Percentiles rank a stretch among this genome's conserved stretches.
phyloP scores from a whole-genome alignment of 1,284 basidiomycete genomes.

The Chalciporus piperatoides region DNA sequence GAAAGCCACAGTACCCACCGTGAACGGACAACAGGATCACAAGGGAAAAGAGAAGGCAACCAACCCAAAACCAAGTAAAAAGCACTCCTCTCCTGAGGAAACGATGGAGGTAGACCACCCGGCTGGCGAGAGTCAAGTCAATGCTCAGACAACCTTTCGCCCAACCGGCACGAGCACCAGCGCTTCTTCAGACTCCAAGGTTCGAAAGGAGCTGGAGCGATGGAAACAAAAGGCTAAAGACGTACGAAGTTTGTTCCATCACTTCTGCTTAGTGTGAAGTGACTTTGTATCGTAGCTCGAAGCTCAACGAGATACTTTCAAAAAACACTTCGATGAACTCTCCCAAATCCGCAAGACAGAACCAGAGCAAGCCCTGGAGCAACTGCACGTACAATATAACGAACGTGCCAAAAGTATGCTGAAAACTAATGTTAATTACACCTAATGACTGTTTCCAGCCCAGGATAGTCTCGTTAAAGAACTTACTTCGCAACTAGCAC shows the following conservation, averaged over 20 bases:
- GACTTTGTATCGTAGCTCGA: slow-evolving; percentile 35
- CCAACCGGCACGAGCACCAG: slow-evolving; percentile 13
- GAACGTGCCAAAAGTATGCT: slow-evolving; percentile 47
- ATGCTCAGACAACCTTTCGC: slow-evolving; percentile 3
- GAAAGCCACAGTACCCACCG: slow-evolving; percentile 6
- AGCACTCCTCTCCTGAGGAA: slow-evolving; percentile 6
- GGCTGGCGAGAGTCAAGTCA: slow-evolving; percentile 5
- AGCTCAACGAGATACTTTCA: slow-evolving; percentile 45
- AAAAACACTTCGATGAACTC: slow-evolving; percentile 53
- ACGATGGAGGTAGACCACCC: slow-evolving; percentile 20
- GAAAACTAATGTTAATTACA: background rate
- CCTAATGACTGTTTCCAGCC: slow-evolving; percentile 37
- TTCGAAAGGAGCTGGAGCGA: slow-evolving; percentile 26
- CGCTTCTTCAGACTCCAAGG: slow-evolving; percentile 13
- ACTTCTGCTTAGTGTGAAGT: background rate
- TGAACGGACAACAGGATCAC: slow-evolving; percentile 10
- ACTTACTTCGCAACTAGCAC: slow-evolving; percentile 51
- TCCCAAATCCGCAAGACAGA: slow-evolving; percentile 57
- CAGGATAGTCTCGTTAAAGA: slow-evolving; percentile 56
- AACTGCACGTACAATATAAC: slow-evolving; percentile 48
- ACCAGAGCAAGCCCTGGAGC: slow-evolving; percentile 50
- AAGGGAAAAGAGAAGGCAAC: slow-evolving; percentile 18
- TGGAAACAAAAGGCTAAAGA: slow-evolving; percentile 33
- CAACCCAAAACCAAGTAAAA: slow-evolving; percentile 14
- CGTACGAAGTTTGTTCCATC: slow-evolving; percentile 13